A percentile compares a stretch with the other conserved stretches of the same genome.
phyloP scores from a whole-genome alignment of 768 basidiomycete genomes.

The Baorangia bicolor region DNA sequence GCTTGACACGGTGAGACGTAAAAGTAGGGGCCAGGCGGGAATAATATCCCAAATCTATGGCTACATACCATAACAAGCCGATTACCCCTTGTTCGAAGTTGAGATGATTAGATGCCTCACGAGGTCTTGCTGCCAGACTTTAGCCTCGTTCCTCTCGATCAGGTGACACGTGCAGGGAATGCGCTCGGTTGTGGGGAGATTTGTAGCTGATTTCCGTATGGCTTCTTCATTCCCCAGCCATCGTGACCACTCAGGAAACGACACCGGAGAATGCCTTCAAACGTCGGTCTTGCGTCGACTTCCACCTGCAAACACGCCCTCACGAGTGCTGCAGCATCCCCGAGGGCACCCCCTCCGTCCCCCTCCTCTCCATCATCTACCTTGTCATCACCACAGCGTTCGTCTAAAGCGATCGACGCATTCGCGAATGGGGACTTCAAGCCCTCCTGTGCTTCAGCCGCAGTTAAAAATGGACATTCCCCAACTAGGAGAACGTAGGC shows the following conservation, averaged over 20 bases:
- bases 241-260: slow-evolving; percentile 75
- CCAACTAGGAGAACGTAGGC: slow-evolving; percentile 92
- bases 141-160: slow-evolving; percentile 18
- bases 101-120: background rate
- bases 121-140: slow-evolving; percentile 4
- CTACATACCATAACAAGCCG: slow-evolving; percentile 9
- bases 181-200: slow-evolving; percentile 31
- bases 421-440: slow-evolving; percentile 72
- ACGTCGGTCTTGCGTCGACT: slow-evolving; percentile 75
- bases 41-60: slow-evolving; percentile 10
- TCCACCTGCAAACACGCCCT: slow-evolving; percentile 83
- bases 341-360: slow-evolving; percentile 82
- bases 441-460: slow-evolving; percentile 88
- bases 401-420: slow-evolving; percentile 74
- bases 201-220: slow-evolving; percentile 29
- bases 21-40: slow-evolving; percentile 5
- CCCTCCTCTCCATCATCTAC: slow-evolving; percentile 70
- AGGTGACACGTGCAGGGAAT: slow-evolving; percentile 30
- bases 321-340: slow-evolving; percentile 84
- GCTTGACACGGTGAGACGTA: slow-evolving; percentile 9
- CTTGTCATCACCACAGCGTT: slow-evolving; percentile 74
- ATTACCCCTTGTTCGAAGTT: background rate
- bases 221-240: slow-evolving; percentile 61
- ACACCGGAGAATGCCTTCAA: slow-evolving; percentile 76
- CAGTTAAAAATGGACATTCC: slow-evolving; percentile 89